Evolutionary conservation across 2,329 filamentous ascomycete species (phyloP).

Genomic region (Nakataea oryzae): DNA sequence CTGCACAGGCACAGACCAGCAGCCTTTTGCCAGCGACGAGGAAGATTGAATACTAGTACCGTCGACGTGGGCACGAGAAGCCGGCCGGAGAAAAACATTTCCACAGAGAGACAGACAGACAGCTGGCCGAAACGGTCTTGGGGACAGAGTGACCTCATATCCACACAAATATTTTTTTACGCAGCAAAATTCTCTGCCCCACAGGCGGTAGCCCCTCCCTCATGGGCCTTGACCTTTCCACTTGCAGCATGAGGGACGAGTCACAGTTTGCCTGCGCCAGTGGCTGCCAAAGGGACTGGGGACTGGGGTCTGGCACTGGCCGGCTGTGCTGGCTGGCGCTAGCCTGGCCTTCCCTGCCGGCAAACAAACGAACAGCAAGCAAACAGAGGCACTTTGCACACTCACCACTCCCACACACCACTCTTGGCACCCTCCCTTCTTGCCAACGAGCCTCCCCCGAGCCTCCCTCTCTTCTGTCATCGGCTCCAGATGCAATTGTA

Average conservation of each 20-base stretch:
- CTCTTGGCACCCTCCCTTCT: neutral
- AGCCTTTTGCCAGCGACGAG: neutral
- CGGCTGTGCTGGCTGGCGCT: neutral
- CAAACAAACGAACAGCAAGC: neutral
- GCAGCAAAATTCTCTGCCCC: conserved; percentile 3
- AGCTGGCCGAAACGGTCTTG: no score
- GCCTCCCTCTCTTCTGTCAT: no score
- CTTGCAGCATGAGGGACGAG: neutral
- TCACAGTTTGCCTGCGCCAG: neutral
- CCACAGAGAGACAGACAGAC: no score
- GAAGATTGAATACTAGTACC: neutral
- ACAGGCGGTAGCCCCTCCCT: neutral
- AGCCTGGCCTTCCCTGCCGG: neutral
- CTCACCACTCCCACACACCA: neutral
- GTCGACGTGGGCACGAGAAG: neutral
- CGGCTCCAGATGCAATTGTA: neutral
- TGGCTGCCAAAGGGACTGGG: neutral
- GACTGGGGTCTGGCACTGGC: neutral
- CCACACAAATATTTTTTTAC: conserved; percentile 1
- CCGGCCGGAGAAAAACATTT: neutral
- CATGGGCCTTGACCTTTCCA: no score
- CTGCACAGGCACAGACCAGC: neutral
- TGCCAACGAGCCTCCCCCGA: neutral
- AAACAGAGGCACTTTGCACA: neutral
- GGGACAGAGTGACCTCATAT: neutral